These are phyloP conservation scores for Coniophora puteana DNA, from an alignment of 1,284 basidiomycete genomes.

Conservation along the genomic window DNA sequence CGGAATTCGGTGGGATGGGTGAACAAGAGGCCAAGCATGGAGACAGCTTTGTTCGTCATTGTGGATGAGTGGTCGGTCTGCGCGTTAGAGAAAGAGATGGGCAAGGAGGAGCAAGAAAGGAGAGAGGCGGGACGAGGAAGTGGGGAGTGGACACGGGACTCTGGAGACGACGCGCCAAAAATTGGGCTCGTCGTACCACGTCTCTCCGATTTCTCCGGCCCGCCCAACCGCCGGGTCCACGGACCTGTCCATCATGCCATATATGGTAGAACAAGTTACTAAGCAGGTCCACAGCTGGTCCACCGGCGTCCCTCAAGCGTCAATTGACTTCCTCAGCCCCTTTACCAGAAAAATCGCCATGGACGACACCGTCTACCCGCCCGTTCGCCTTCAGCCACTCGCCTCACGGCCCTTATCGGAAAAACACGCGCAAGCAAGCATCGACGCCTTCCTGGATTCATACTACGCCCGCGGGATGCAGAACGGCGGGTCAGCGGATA, in stretches of 20 bases:
- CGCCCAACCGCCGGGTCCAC: too few species aligned
- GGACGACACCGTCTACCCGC: slow-evolving; percentile 45
- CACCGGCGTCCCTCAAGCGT: too few species aligned
- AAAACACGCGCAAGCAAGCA: slow-evolving; percentile 34
- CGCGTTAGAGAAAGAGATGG: not conserved
- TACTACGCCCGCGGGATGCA: slow-evolving; percentile 41
- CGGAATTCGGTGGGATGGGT: slow-evolving; percentile 78
- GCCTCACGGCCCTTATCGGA: slow-evolving; percentile 32
- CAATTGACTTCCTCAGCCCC: too few species aligned
- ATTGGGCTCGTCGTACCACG: slow-evolving; percentile 1
- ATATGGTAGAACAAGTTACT: not conserved
- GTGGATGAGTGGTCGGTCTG: not conserved
- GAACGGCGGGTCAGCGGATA: slow-evolving; percentile 41
- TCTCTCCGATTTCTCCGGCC: too few species aligned
- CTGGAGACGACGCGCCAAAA: not conserved
- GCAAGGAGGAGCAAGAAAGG: slow-evolving; percentile 1
- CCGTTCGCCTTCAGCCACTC: slow-evolving; percentile 39
- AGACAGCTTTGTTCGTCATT: slow-evolving; percentile 19
- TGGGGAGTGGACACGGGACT: not conserved
- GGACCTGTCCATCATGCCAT: not conserved
- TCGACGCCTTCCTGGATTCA: slow-evolving; percentile 44
- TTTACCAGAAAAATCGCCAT: slow-evolving; percentile 20
- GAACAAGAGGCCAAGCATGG: slow-evolving; percentile 60
- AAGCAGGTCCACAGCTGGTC: not conserved
- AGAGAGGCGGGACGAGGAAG: not conserved